phyloP scores from a whole-genome alignment of 495 filamentous ascomycete genomes.

The Aspergillus nanangensis region DNA sequence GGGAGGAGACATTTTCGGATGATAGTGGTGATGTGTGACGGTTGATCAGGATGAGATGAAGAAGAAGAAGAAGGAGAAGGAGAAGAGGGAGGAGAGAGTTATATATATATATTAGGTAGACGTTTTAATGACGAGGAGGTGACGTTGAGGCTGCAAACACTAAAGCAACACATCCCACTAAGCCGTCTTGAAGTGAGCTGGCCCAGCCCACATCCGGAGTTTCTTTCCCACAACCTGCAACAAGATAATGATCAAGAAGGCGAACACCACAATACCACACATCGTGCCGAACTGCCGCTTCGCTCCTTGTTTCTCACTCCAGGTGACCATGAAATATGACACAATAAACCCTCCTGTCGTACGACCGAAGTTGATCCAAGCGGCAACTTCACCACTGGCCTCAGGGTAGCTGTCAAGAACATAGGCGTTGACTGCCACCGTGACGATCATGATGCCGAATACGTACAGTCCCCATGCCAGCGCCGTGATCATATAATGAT shows the following conservation, averaged over 20 bases:
- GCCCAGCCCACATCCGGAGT: slow-evolving; percentile 24
- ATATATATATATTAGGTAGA: too few species aligned
- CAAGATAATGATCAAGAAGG: slow-evolving; percentile 35
- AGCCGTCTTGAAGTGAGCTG: not conserved
- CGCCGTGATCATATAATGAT: slow-evolving; percentile 53
- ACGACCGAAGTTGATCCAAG: slow-evolving; percentile 46
- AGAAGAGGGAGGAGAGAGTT: too few species aligned
- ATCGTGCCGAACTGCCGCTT: slow-evolving; percentile 46
- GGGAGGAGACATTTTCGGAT: too few species aligned
- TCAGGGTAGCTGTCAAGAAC: slow-evolving; percentile 56
- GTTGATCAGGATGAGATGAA: too few species aligned
- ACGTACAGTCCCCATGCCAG: slow-evolving; percentile 54
- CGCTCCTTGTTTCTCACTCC: slow-evolving; percentile 24
- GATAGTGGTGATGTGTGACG: too few species aligned
- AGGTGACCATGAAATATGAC: slow-evolving; percentile 46
- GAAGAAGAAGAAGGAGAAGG: too few species aligned
- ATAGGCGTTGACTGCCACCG: slow-evolving; percentile 56
- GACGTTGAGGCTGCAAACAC: too few species aligned
- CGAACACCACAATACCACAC: slow-evolving; percentile 36
- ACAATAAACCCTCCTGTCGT: slow-evolving; percentile 47
- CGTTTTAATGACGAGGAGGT: too few species aligned
- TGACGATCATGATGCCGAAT: slow-evolving; percentile 62
- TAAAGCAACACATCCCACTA: too few species aligned
- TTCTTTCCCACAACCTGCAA: slow-evolving; percentile 43
- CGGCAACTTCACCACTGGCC: slow-evolving; percentile 51